phyloP scores from a whole-genome alignment of 108 stramenopile species.

The Skeletonema grethae region DNA sequence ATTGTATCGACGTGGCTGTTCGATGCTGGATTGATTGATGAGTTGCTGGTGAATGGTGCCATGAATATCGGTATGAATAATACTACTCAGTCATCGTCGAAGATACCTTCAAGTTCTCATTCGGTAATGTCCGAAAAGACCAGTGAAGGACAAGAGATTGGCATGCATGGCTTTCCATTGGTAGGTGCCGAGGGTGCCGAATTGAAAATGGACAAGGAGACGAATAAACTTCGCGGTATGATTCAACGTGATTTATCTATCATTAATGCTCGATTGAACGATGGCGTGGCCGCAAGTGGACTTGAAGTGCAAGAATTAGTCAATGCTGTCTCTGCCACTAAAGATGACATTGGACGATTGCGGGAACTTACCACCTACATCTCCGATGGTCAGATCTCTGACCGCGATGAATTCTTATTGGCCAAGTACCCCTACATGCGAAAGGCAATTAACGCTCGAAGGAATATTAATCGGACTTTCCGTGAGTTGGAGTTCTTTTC shows the following conservation, averaged over 20 bases:
- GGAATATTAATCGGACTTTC: constrained; percentile 81
- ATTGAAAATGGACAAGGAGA: constrained; percentile 90
- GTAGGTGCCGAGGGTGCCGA: constrained; percentile 54
- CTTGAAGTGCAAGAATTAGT: constrained; percentile 88
- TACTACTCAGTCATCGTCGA: background rate
- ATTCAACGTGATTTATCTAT: constrained; percentile 74
- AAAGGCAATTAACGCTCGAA: constrained; percentile 79
- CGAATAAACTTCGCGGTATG: constrained; percentile 66
- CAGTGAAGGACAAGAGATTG: constrained; percentile 76
- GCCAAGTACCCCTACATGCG: constrained; percentile 79
- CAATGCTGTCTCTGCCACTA: constrained; percentile 80
- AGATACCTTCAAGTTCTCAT: background rate
- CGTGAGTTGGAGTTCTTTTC: constrained; percentile 87
- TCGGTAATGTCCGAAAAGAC: constrained; percentile 25
- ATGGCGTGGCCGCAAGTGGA: constrained; percentile 87
- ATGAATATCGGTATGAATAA: constrained; percentile 26
- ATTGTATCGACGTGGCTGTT: constrained; percentile 87
- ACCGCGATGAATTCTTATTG: constrained; percentile 61
- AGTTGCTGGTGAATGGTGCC: constrained; percentile 75
- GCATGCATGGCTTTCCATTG: constrained; percentile 68
- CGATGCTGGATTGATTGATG: constrained; percentile 88
- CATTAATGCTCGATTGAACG: constrained; percentile 84
- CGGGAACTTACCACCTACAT: constrained; percentile 88
- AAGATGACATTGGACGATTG: constrained; percentile 78
- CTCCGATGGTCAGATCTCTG: constrained; percentile 48